Percentiles rank a stretch among this genome's conserved stretches.
phyloP scores from a whole-genome alignment of 2,329 filamentous ascomycete species.

The Aspergillus ibericus region DNA sequence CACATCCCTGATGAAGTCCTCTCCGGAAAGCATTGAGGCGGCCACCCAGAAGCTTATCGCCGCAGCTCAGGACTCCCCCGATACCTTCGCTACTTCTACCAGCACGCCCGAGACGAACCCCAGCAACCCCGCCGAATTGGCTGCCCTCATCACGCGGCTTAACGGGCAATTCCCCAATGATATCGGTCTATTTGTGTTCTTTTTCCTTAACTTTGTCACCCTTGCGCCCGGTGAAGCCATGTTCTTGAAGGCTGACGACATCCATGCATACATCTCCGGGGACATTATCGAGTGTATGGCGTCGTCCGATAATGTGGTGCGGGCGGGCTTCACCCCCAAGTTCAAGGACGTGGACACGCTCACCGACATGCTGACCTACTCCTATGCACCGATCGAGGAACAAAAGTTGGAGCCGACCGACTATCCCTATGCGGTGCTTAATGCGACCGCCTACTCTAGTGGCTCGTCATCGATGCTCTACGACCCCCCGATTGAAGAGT shows the following conservation, averaged over 20 bases:
- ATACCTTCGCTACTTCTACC: constrained; percentile 66
- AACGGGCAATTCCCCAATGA: constrained; percentile 84
- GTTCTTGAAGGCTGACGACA: constrained; percentile 94
- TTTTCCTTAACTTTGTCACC: constrained; percentile 95
- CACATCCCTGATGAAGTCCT: constrained; percentile 75
- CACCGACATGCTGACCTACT: constrained; percentile 90
- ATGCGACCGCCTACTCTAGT: constrained; percentile 77
- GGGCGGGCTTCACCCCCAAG: constrained; percentile 95
- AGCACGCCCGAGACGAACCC: constrained; percentile 37
- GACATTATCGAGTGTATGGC: constrained; percentile 99
- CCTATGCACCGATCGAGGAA: constrained; percentile 87
- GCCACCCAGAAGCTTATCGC: constrained; percentile 69
- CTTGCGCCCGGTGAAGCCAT: constrained; percentile 87
- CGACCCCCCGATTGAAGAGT: constrained; percentile 95
- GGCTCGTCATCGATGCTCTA: constrained; percentile 74
- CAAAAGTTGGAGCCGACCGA: constrained; percentile 88
- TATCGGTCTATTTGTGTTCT: constrained; percentile 90
- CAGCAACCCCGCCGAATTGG: constrained; percentile 58
- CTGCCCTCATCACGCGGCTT: constrained; percentile 73
- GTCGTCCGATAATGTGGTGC: constrained; percentile 96
- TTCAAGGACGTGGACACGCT: constrained; percentile 95
- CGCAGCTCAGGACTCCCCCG: constrained; percentile 66
- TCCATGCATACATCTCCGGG: constrained; percentile 76
- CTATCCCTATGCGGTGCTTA: constrained; percentile 82
- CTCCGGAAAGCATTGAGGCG: constrained; percentile 62